phyloP scores from a whole-genome alignment of 192 early-diverging fungal genomes.

The Dimargaris xerosporica region DNA sequence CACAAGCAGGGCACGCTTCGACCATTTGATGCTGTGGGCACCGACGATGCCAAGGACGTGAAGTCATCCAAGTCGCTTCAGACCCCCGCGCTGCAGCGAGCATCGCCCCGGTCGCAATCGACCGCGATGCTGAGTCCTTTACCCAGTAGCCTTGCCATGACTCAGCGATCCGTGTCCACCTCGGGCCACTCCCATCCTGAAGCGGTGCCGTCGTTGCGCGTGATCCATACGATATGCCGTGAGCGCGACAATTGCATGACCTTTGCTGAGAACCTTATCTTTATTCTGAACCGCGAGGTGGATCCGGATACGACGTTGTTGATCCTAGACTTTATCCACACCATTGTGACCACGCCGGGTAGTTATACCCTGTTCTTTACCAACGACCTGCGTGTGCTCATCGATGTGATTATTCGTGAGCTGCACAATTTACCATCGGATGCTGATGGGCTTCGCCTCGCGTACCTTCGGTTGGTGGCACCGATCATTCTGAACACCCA shows the following conservation, averaged over 20 bases:
- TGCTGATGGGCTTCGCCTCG: constrained; percentile 44
- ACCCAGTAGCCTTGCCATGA: not conserved
- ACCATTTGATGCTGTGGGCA: not conserved
- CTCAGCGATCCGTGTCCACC: constrained; percentile 1
- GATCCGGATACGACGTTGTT: constrained; percentile 33
- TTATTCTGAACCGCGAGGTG: constrained; percentile 78
- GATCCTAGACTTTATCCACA: constrained; percentile 55
- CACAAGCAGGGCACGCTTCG: not conserved
- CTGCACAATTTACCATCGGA: constrained; percentile 55
- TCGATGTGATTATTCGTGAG: constrained; percentile 79
- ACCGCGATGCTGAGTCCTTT: not conserved
- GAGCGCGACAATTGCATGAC: constrained; percentile 38
- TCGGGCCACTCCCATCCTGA: not conserved
- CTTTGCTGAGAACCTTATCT: constrained; percentile 77
- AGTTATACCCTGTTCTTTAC: constrained; percentile 73
- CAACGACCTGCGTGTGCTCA: constrained; percentile 74
- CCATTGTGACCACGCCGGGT: constrained; percentile 44
- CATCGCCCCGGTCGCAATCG: not conserved
- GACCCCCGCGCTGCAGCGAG: no score
- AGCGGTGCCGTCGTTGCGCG: not conserved
- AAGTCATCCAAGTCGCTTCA: not conserved
- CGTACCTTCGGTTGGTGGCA: constrained; percentile 47
- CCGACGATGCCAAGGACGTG: not conserved
- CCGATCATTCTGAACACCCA: constrained; percentile 51
- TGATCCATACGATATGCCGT: not conserved